Evolutionary conservation across 805 yeast genomes (phyloP).

Genomic region (Lipomyces mesembrius): DNA sequence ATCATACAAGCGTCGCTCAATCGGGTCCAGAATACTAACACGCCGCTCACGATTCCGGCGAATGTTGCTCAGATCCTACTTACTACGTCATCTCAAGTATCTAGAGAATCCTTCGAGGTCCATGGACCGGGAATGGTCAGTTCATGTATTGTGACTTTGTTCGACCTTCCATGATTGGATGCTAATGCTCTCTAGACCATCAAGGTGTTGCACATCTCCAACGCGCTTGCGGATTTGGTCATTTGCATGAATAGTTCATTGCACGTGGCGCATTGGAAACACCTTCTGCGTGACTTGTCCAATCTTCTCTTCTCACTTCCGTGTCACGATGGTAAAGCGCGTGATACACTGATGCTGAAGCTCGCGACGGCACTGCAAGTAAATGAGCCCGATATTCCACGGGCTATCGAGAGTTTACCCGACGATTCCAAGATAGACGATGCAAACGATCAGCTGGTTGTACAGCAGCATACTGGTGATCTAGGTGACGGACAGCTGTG

Average conservation of each 20-base stretch:
- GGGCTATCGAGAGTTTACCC: not conserved
- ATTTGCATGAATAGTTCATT: not conserved
- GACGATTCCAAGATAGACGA: not conserved
- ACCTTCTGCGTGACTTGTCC: slow-evolving; percentile 4
- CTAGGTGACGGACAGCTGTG: not conserved
- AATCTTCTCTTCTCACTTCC: not conserved
- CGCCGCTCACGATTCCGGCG: too few relatives aligned
- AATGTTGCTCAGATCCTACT: too few relatives aligned
- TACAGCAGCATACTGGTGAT: not conserved
- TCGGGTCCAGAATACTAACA: too few relatives aligned
- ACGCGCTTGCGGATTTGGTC: slow-evolving; percentile 10
- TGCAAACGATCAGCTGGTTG: slow-evolving; percentile 6
- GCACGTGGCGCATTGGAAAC: not conserved
- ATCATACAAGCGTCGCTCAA: too few relatives aligned
- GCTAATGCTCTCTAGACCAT: not conserved
- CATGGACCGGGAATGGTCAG: too few relatives aligned
- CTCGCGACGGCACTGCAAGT: slow-evolving; percentile 3
- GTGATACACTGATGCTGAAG: not conserved
- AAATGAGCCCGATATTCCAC: slow-evolving; percentile 1
- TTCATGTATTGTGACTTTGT: not conserved
- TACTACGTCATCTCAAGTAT: too few relatives aligned
- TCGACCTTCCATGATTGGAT: not conserved
- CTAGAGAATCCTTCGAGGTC: too few relatives aligned
- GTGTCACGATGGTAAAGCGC: not conserved
- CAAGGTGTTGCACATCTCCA: not conserved